Evolutionary conservation across 2,329 filamentous ascomycete species (phyloP).

Genomic region (Bipolaris sorokiniana): DNA sequence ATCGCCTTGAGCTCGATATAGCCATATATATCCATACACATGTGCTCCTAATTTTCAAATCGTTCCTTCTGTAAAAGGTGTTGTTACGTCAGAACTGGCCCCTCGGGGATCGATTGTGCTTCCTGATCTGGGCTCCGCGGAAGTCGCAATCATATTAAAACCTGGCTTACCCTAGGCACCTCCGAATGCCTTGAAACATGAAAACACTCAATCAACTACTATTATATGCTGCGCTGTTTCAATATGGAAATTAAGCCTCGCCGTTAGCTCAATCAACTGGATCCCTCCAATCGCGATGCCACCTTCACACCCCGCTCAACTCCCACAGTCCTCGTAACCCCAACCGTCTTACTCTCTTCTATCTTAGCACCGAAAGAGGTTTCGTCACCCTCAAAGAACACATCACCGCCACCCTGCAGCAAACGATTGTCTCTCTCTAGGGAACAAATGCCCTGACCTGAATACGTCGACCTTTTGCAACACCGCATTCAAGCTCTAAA

Average conservation of each 20-base stretch:
- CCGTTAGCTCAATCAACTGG: background rate
- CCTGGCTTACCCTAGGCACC: background rate
- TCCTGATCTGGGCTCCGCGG: background rate
- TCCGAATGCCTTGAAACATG: background rate
- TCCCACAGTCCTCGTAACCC: background rate
- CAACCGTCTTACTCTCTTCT: background rate
- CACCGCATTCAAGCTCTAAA: background rate
- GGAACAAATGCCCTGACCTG: background rate
- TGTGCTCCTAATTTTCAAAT: background rate
- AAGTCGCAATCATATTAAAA: background rate
- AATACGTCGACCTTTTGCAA: background rate
- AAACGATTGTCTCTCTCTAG: background rate
- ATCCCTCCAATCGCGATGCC: background rate
- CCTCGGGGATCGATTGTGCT: too few species aligned
- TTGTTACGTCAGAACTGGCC: background rate
- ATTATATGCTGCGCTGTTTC: background rate
- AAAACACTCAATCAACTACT: background rate
- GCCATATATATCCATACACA: too few species aligned
- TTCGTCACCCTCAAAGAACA: background rate
- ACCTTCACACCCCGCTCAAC: background rate
- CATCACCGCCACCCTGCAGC: background rate
- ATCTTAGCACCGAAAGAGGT: background rate
- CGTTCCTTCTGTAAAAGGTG: background rate
- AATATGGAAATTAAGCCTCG: background rate
- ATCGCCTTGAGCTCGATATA: background rate